Evolutionary conservation across 352 stramenopile genomes (phyloP).

Genomic region (Sclerospora graminicola): DNA sequence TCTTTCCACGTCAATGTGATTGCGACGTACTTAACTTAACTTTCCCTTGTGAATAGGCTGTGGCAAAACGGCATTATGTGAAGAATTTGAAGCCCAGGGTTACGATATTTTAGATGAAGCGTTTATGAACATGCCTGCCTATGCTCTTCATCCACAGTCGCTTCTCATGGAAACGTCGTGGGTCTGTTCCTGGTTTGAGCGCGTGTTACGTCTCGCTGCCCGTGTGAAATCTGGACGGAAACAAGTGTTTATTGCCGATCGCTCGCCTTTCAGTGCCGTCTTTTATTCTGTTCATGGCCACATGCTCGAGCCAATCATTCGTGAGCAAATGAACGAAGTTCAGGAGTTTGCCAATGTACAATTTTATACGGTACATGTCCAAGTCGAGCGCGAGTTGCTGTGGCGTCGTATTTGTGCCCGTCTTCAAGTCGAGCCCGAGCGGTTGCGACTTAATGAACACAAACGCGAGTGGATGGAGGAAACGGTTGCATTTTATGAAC

Average conservation of each 20-base stretch:
- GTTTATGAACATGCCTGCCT: constrained; percentile 84
- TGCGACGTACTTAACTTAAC: constrained; percentile 1
- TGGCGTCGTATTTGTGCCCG: constrained; percentile 66
- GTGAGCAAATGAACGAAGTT: constrained; percentile 75
- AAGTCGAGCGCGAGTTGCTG: constrained; percentile 62
- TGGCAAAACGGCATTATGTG: constrained; percentile 71
- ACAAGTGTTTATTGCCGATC: constrained; percentile 76
- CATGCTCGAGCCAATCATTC: constrained; percentile 74
- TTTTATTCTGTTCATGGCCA: constrained; percentile 67
- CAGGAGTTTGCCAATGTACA: constrained; percentile 57
- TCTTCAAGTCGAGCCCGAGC: constrained; percentile 57
- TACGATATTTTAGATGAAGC: constrained; percentile 80
- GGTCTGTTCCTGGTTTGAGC: constrained; percentile 87
- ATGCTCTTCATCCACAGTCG: constrained; percentile 80
- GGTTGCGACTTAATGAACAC: constrained; percentile 71
- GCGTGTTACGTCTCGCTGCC: constrained; percentile 62
- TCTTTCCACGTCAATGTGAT: not conserved
- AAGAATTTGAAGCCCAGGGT: constrained; percentile 64
- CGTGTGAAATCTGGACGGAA: constrained; percentile 32
- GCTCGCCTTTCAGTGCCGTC: constrained; percentile 77
- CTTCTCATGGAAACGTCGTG: constrained; percentile 87
- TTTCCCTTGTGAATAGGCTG: constrained; percentile 21
- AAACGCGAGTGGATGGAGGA: constrained; percentile 81
- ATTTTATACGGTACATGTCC: constrained; percentile 81
- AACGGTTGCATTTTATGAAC: constrained; percentile 71